Evolutionary conservation across 805 yeast species (phyloP).

Genomic region (Barnettozyma californica): DNA sequence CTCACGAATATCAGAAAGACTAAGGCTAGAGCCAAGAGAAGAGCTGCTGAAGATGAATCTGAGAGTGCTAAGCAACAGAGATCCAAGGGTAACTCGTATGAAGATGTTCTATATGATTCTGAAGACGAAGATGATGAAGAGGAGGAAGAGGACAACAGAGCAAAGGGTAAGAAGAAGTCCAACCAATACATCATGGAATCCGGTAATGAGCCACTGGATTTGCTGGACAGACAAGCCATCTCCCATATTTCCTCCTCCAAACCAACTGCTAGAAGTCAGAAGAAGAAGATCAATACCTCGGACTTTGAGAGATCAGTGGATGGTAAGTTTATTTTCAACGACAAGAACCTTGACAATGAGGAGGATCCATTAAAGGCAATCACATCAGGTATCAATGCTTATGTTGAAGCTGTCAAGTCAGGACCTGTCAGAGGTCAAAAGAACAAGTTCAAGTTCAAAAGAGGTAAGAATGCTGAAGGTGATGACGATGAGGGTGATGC

Average conservation of each 20-base stretch:
- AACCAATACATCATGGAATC: conserved; percentile 73
- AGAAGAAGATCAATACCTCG: conserved; percentile 34
- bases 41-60: conserved; percentile 43
- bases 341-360: conserved; percentile 27
- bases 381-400: conserved; percentile 75
- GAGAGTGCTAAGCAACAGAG: conserved; percentile 32
- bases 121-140: conserved; percentile 51
- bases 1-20: conserved; percentile 81
- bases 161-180: conserved; percentile 27
- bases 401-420: conserved; percentile 86
- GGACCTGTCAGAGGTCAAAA: conserved; percentile 94
- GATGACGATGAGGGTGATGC: conserved; percentile 51
- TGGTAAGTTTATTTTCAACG: conserved; percentile 67
- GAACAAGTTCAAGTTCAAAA: conserved; percentile 84
- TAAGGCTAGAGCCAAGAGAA: conserved; percentile 78
- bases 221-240: conserved; percentile 77
- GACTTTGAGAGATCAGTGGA: conserved; percentile 30
- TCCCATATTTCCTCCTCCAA: conserved; percentile 86
- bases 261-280: conserved; percentile 51
- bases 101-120: conserved; percentile 81
- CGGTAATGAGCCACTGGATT: conserved; percentile 76
- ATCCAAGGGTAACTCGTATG: conserved; percentile 80
- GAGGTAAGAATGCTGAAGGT: conserved; percentile 47
- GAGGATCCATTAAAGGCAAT: conserved; percentile 44
- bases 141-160: conserved; percentile 25